Evolutionary conservation across 2,329 filamentous ascomycete species (phyloP).

Genomic region (Eutypa lata): DNA sequence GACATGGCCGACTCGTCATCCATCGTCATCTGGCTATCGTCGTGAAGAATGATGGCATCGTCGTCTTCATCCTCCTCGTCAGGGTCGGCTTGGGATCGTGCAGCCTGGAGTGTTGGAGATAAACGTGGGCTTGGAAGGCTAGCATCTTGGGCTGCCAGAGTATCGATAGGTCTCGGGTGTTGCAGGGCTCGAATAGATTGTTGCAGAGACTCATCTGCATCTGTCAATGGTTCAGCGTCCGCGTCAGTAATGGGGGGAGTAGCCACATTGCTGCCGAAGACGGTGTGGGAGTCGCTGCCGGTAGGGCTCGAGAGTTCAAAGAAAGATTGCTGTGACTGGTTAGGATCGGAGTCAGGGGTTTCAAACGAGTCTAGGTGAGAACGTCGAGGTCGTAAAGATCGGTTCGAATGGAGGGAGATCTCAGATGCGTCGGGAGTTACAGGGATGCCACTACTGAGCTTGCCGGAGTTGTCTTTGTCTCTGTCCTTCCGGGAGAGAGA

Average conservation of each 20-base stretch:
- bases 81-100: slow-evolving; percentile 42
- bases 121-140: slow-evolving; percentile 92
- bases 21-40: slow-evolving; percentile 41
- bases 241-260: slow-evolving; percentile 75
- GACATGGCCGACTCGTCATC: slow-evolving; percentile 30
- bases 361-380: slow-evolving; percentile 40
- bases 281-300: slow-evolving; percentile 54
- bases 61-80: slow-evolving; percentile 44
- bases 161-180: slow-evolving; percentile 58
- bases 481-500: slow-evolving; percentile 27
- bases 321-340: slow-evolving; percentile 33
- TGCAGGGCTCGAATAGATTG: slow-evolving; percentile 45
- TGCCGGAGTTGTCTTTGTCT: slow-evolving; percentile 18
- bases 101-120: slow-evolving; percentile 83
- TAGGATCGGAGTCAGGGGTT: slow-evolving; percentile 42
- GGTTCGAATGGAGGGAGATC: slow-evolving; percentile 27
- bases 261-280: slow-evolving; percentile 63
- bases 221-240: slow-evolving; percentile 59
- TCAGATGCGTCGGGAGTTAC: slow-evolving; percentile 60
- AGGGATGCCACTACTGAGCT: slow-evolving; percentile 32
- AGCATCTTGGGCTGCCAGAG: slow-evolving; percentile 75
- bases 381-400: slow-evolving; percentile 37
- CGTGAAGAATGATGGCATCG: slow-evolving; percentile 29
- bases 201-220: slow-evolving; percentile 48
- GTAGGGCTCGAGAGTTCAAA: slow-evolving; percentile 51